Evolutionary conservation across 2,329 filamentous ascomycete genomes (phyloP), one percentile per base, ranked within the genome.

Genomic region (Diaporthe eres): DNA sequence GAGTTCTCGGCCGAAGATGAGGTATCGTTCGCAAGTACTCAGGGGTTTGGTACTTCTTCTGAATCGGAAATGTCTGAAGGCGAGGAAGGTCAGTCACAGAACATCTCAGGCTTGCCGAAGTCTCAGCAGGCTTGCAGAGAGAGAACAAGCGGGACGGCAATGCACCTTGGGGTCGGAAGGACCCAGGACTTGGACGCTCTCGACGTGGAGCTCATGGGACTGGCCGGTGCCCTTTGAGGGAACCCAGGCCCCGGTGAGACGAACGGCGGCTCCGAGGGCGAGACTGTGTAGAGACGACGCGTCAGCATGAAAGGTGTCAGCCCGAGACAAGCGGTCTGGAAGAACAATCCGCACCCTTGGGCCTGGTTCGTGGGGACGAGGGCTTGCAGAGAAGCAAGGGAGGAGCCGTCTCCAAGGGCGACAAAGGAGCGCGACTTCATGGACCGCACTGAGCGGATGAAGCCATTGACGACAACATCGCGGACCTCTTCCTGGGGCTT

Each of bases 1-100:
- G 94, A 25, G 95, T 92, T 80, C 96, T 94, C 78, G 94, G 86
- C 75, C 97, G 94, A 76, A 99, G 89, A 85, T 99, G 97, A 68
- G 96, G 95, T 71, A 98, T 90, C 17, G 94, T 94, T 75, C 97
- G 94, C 77, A 99, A 90, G 83, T 94, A 98, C 82, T 98, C 96
- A 70, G 94, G 88, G 7, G 93, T 95, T 80, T 98, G 96, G 80
- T 97, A 98, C 85, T 98, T 98, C 85, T 98, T 98, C 85, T 99
- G 97, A 34, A 99, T 91, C 4, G 97, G 97, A 82, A 95, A 98
- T 77, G 93, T 94, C 94, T 98, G 81, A 39, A 75, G 74, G 34
- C 67, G 44, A 58, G 15, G 12, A 47, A 34, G 19, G 37, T 70
- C 65, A 75, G 71, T 60, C 76, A 79, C 72, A 72, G 44, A 74